Evolutionary conservation across 768 basidiomycete species (phyloP), one percentile per base, ranked within the genome.

Genomic region (Hebeloma cylindrosporum): DNA sequence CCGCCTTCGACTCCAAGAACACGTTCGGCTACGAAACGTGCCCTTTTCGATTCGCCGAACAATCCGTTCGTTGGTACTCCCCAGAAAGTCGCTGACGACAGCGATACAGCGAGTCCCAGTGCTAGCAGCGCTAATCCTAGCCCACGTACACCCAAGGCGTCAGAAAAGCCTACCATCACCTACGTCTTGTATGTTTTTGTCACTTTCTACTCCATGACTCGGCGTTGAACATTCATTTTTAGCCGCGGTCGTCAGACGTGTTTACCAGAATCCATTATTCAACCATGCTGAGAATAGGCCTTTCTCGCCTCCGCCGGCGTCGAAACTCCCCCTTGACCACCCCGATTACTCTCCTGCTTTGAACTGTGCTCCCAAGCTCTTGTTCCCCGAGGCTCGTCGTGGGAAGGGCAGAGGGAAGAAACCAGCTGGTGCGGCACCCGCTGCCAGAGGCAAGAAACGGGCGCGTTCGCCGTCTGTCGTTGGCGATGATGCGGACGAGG

Each of bases 191-290:
- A 62, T 56, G 84, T 78, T 3, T 27, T 8, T 16, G 22, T 33
- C 36, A 37, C 9, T 33, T 30, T 40, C 30, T 45, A 21, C 79
- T 79, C 17, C 25, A 13, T 16, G n/a, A n/a, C 16, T 5, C 16
- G 7, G 16, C 10, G 28, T 47, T 39, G 14, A 78, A 81, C 54
- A 53, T 78, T 73, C 14, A 26, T 27, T 28, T 20, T 40, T 43
- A 88, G 85, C 72, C 86, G 86, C 29, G 85, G 86, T n/a, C 36
- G 77, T 79, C 27, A 78, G 79, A 38, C 73, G 78, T 16, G 68
- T 67, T 5, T 80, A 82, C 57, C 74, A 75, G 5, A 88, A 88
- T 48, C 85, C 85, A 0, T 65, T 80, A 22, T 84, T 78, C 58
- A 72, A 77, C 45, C 70, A 67, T 25, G 60, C 56, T 7, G 57